Conservation (phyloP, 1,284 basidiomycete species). For the Ceratobasidium sp. region DNA sequence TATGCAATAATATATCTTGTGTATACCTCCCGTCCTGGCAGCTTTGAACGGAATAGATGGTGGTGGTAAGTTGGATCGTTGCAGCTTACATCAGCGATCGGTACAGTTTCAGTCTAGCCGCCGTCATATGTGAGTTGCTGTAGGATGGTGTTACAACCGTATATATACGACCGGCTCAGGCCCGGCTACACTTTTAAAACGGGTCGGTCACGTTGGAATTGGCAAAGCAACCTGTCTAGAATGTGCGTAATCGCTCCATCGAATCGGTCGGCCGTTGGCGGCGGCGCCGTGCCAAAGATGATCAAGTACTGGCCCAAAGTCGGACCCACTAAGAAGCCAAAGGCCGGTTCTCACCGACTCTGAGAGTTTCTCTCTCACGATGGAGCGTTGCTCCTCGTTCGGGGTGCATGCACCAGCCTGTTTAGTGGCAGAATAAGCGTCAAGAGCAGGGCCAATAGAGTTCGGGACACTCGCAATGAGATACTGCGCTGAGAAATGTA, state of each 20-base stretch:
- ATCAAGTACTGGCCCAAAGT: constrained; percentile 32
- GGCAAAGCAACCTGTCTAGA: constrained; percentile 9
- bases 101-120: too few relatives aligned
- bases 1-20: too few relatives aligned
- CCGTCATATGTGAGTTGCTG: not conserved
- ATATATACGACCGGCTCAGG: too few relatives aligned
- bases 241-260: too few relatives aligned
- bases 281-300: constrained; percentile 35
- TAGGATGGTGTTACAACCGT: too few relatives aligned
- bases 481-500: constrained; percentile 22
- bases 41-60: too few relatives aligned
- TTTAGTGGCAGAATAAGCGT: too few relatives aligned
- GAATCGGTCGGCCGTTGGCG: constrained; percentile 12
- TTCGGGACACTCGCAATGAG: constrained; percentile 3
- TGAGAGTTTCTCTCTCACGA: not conserved
- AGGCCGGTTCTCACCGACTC: not conserved
- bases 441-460: not conserved
- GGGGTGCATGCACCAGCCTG: constrained; percentile 20
- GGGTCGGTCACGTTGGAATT: not conserved
- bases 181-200: too few relatives aligned
- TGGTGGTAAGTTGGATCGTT: not conserved
- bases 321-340: not conserved
- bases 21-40: too few relatives aligned
- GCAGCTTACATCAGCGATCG: not conserved
- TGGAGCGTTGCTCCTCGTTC: constrained; percentile 17